phyloP scores from a whole-genome alignment of 768 basidiomycete genomes.

The Pulveroboletus sp. region DNA sequence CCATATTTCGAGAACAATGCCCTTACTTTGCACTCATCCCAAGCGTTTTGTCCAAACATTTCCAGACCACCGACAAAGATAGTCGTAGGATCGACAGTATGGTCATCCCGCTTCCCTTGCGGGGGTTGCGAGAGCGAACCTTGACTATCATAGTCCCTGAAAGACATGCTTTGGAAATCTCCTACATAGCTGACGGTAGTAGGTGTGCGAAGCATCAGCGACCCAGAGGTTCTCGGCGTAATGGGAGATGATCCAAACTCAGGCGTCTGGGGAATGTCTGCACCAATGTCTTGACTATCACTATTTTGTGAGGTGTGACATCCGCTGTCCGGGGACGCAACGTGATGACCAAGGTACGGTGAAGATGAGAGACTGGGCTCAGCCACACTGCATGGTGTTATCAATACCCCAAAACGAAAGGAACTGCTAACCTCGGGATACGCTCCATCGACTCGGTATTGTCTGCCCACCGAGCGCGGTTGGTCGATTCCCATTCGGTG shows the following conservation, averaged over 20 bases:
- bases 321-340: slow-evolving; percentile 19
- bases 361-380: slow-evolving; percentile 9
- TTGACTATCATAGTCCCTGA: slow-evolving; percentile 21
- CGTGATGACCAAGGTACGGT: slow-evolving; percentile 8
- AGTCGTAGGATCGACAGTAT: slow-evolving; percentile 58
- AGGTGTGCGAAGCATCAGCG: slow-evolving; percentile 47
- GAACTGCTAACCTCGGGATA: slow-evolving; percentile 12
- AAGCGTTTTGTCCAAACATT: slow-evolving; percentile 54
- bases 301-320: slow-evolving; percentile 13
- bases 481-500: slow-evolving; percentile 24
- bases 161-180: slow-evolving; percentile 31
- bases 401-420: neutral
- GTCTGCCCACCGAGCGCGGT: slow-evolving; percentile 20
- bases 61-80: slow-evolving; percentile 78
- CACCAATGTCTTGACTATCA: slow-evolving; percentile 35
- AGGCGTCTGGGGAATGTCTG: slow-evolving; percentile 38
- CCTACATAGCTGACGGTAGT: slow-evolving; percentile 34
- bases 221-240: slow-evolving; percentile 47
- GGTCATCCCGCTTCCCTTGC: slow-evolving; percentile 26
- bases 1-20: slow-evolving; percentile 61
- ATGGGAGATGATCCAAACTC: slow-evolving; percentile 45
- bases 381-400: slow-evolving; percentile 14
- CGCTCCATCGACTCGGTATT: slow-evolving; percentile 3
- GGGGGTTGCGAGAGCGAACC: slow-evolving; percentile 18
- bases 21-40: slow-evolving; percentile 63